phyloP scores from a whole-genome alignment of 305 asterid species.

The Fraxinus latifolia region DNA sequence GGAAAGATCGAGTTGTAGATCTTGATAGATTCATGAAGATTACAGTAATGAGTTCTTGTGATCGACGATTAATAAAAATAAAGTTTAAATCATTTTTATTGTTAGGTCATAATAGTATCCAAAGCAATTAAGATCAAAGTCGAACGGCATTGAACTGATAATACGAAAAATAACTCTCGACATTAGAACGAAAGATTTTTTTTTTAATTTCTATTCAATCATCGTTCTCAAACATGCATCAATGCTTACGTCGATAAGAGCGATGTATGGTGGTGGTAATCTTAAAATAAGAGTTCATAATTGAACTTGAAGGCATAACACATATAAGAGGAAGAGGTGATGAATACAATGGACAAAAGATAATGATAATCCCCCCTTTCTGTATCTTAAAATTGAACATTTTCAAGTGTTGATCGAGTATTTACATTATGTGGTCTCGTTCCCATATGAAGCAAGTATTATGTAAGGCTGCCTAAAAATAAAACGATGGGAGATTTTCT shows the following conservation, averaged over 20 bases:
- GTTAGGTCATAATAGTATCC: neutral
- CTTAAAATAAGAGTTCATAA: neutral
- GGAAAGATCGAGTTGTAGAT: neutral
- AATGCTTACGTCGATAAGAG: neutral
- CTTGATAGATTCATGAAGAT: neutral
- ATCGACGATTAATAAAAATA: neutral
- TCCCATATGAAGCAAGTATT: conserved; percentile 33
- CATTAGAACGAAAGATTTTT: neutral
- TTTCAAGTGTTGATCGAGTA: conserved; percentile 45
- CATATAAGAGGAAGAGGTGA: conserved; percentile 10
- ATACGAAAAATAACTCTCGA: neutral
- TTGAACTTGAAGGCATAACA: neutral
- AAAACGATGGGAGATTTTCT: conserved; percentile 1
- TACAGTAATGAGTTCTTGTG: neutral
- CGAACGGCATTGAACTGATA: neutral
- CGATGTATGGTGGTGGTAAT: neutral
- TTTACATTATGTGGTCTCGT: conserved; percentile 56
- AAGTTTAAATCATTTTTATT: neutral
- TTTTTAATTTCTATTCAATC: neutral
- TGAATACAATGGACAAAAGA: conserved; percentile 41
- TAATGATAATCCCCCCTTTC: conserved; percentile 28
- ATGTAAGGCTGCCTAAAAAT: conserved; percentile 27
- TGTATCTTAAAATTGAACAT: conserved; percentile 29
- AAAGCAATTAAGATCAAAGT: neutral
- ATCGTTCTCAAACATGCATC: neutral